Evolutionary conservation across 1,139 yeast genomes (phyloP).

Genomic region (Geotrichum aggregatum): DNA sequence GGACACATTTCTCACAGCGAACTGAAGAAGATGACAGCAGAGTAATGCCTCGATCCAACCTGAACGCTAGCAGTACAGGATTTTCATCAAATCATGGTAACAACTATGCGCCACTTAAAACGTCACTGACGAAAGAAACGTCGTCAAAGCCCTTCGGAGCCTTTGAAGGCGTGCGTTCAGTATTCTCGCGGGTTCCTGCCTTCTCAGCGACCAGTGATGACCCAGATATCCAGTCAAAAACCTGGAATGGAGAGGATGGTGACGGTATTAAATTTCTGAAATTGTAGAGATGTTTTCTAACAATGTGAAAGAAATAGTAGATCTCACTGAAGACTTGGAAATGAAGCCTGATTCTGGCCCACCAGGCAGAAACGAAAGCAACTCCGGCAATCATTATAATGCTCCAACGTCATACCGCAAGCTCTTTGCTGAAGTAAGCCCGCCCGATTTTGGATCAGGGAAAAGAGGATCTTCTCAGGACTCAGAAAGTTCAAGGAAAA

Average conservation of each 20-base stretch:
- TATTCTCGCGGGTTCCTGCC: not conserved
- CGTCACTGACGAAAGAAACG: not conserved
- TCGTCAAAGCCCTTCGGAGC: not conserved
- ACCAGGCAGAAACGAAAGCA: not conserved
- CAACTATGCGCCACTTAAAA: not conserved
- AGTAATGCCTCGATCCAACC: not conserved
- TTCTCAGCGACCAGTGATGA: not conserved
- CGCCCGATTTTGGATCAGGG: not conserved
- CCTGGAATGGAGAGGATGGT: not conserved
- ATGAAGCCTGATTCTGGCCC: not conserved
- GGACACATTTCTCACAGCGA: not conserved
- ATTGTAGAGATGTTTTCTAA: not conserved
- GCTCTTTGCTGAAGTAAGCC: not conserved
- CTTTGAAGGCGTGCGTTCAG: not conserved
- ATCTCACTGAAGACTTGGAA: not conserved
- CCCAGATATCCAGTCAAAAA: not conserved
- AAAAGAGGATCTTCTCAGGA: not conserved
- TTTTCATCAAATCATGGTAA: not conserved
- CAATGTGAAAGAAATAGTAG: not conserved
- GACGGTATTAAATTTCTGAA: not conserved
- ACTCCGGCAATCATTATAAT: not conserved
- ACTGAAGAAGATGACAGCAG: not conserved
- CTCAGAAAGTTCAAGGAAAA: not conserved
- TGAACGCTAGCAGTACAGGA: not conserved
- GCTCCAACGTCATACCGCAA: not conserved